Conservation (phyloP, 1,284 basidiomycete genomes). For the Cutaneotrichosporon sp. region DNA sequence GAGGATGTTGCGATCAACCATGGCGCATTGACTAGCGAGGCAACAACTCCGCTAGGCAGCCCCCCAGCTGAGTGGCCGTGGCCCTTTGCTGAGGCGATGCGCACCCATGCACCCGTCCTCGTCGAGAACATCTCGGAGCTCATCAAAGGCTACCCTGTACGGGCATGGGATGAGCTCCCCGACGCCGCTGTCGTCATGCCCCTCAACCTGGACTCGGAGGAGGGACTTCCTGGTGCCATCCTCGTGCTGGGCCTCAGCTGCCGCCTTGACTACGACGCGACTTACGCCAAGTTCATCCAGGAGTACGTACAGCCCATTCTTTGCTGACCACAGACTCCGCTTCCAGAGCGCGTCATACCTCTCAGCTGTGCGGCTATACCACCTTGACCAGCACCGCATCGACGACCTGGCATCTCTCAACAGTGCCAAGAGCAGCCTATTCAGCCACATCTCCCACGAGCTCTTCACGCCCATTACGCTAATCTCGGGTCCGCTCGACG, state of each 20-base stretch:
- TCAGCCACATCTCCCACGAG: slow-evolving; percentile 51
- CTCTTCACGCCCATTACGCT: slow-evolving; percentile 52
- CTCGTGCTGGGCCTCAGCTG: slow-evolving; percentile 53
- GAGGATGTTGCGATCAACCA: background rate
- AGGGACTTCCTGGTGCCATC: slow-evolving; percentile 42
- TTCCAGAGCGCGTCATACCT: slow-evolving; percentile 20
- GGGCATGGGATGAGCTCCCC: slow-evolving; percentile 52
- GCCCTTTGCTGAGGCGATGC: slow-evolving; percentile 46
- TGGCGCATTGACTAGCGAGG: background rate
- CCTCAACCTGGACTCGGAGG: slow-evolving; percentile 47
- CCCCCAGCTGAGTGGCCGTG: slow-evolving; percentile 22
- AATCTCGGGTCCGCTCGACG: slow-evolving; percentile 47
- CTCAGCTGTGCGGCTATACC: slow-evolving; percentile 29
- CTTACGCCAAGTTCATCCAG: slow-evolving; percentile 46
- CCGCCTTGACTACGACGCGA: slow-evolving; percentile 45
- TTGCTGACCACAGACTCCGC: background rate
- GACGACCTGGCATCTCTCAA: slow-evolving; percentile 53
- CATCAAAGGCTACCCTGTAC: slow-evolving; percentile 40
- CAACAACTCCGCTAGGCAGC: background rate
- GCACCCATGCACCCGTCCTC: slow-evolving; percentile 34
- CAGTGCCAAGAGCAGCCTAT: slow-evolving; percentile 49
- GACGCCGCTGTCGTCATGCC: slow-evolving; percentile 52
- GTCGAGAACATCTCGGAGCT: slow-evolving; percentile 41
- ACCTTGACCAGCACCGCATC: slow-evolving; percentile 39
- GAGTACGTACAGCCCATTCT: background rate